Evolutionary conservation across 2,329 filamentous ascomycete species (phyloP), one percentile per base, ranked within the genome.

Genomic region (Xylaria sp.): DNA sequence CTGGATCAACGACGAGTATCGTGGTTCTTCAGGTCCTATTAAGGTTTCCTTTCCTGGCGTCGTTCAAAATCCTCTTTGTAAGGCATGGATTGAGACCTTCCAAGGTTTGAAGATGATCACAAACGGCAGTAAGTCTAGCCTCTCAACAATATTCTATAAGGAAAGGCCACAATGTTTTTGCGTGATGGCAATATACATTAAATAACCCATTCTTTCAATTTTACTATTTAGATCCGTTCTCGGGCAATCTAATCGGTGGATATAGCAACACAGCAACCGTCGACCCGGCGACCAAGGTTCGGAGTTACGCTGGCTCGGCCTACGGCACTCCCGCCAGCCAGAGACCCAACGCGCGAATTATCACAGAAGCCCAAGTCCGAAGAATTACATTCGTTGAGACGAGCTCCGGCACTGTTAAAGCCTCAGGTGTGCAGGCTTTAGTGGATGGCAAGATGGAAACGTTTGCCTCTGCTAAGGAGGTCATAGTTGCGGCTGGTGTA

Each of bases 1-100:
- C 41, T 68, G 63, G 62, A 67, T 70, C 17, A 40, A 67, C 40
- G 60, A 67, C 0, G 61, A 68, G 7, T 63, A 62, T 27, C 53
- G 59, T 23, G 66, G 63, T n/a, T 63, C 62, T 19, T 60, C 56
- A 5, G 68, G 69, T 2, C 69, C 65, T 38, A 54, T 59, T 13
- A 59, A 41, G 31, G 48, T 54, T 33, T 59, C 63, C 7, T 68
- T 72, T 10, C 70, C 69, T 1, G 67, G 66, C 0, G 52, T 67
- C 13, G 15, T 64, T 55, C 35, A 70, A 27, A 68, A 70, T 25
- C 65, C 62, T 11, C 40, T 70, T 21, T 57, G 56, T 23, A 70
- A 68, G 54, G 68, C 68, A 17, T 71, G 67, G 68, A 64, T 70
- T 25, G 67, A 68, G 35, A 58, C 64, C 15, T 70, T 71, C 33